Base-by-base conservation (phyloP, 2,329 filamentous ascomycete genomes). In the Fusarium subtropicale region DNA sequence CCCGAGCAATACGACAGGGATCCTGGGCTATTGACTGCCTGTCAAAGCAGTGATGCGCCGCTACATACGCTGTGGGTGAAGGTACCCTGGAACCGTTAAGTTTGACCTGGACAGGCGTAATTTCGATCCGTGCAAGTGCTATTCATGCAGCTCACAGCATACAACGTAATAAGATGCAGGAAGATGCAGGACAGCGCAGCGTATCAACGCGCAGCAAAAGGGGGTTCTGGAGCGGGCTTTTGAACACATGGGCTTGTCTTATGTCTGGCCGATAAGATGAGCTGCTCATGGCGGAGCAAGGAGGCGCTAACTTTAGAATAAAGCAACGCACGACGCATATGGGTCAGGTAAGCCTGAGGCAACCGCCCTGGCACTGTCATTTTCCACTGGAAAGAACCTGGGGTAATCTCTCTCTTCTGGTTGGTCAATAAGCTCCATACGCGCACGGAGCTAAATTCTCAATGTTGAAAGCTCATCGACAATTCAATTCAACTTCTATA, bases 151-250 rank as follows among this genome's bases (percentile, higher is more conserved):
- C 48, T 47, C 51, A 59, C 51, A 52, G 48, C n/a, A 47, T 55
- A 63, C 50, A 42, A 67, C 47, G 64, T 53, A 67, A 56, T 60
- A 54, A 68, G 63, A 54, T 53, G 62, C 64, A 68, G 67, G 59
- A 60, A 60, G 63, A 52, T 61, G 41, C 42, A 48, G 33, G 39
- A 53, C 53, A 30, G 10, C 28, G 64, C 53, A 38, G 24, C 67
- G 67, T 68, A 70, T 71, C 68, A 71, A 59, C 52, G 42, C 45
- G 46, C 52, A 60, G 42, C 41, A 60, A 67, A 60, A 63, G 68
- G 68, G 66, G 63, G 33, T n/a, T 38, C 31, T 56, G 42, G 53
- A 22, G 42, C 42, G 50, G 51, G 45, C 46, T 64, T 68, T 39
- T 70, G 50, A 44, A 64, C 65, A 71, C 56, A 56, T 64, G 46